Evolutionary conservation across 345 rosid species (phyloP).

Genomic region (Eucalyptus cloeziana): DNA sequence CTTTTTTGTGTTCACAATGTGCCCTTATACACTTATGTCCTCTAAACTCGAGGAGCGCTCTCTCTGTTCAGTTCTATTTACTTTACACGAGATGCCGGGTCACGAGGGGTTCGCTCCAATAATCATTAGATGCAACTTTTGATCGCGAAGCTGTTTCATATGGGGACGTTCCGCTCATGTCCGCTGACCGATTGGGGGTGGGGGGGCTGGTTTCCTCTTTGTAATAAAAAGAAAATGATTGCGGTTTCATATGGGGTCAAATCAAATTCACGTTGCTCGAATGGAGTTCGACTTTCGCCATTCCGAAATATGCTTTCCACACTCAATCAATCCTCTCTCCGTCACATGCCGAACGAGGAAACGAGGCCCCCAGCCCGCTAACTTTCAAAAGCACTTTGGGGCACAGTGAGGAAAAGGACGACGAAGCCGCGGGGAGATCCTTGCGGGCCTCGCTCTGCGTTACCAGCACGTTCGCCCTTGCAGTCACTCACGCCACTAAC

Average conservation of each 20-base stretch:
- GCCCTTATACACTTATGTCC: not conserved
- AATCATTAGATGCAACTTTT: not conserved
- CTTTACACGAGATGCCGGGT: not conserved
- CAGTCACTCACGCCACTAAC: not conserved
- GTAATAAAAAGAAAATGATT: not conserved
- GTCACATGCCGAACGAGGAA: not conserved
- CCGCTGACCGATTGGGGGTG: not conserved
- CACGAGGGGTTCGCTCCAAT: not conserved
- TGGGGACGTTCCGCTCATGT: not conserved
- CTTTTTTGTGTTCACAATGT: not conserved
- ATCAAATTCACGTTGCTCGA: not conserved
- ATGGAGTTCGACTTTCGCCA: not conserved
- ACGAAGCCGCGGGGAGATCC: not conserved
- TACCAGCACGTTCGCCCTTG: not conserved
- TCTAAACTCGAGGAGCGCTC: not conserved
- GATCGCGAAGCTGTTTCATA: not conserved
- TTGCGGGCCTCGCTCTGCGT: not conserved
- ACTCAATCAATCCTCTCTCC: not conserved
- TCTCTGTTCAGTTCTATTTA: not conserved
- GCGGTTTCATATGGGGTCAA: not conserved
- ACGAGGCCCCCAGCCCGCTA: not conserved
- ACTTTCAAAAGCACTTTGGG: not conserved
- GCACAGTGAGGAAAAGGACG: not conserved
- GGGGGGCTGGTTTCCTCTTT: not conserved
- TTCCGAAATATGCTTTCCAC: not conserved